Evolutionary conservation across 768 basidiomycete genomes (phyloP).

Genomic region (Phaeolepiota aurea): DNA sequence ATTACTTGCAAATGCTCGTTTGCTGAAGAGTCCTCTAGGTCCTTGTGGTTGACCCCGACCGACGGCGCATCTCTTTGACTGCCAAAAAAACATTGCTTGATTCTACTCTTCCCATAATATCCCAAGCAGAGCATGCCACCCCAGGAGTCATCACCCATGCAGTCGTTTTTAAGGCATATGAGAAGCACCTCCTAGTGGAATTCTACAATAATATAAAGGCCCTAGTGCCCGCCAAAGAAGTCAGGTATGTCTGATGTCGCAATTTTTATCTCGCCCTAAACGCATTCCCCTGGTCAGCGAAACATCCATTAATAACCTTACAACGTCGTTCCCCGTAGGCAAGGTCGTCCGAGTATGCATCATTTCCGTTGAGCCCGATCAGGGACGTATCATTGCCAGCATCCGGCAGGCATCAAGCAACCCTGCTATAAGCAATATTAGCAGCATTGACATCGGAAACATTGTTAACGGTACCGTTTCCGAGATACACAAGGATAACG

Average conservation of each 20-base stretch:
- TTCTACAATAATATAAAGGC: constrained; percentile 88
- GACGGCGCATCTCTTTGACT: constrained; percentile 77
- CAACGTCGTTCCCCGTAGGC: constrained; percentile 66
- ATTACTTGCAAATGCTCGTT: constrained; percentile 4
- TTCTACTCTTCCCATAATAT: constrained; percentile 64
- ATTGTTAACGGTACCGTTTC: constrained; percentile 61
- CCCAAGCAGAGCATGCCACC: constrained; percentile 56
- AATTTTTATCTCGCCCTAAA: not conserved
- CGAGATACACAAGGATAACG: constrained; percentile 82
- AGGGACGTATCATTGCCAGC: constrained; percentile 69
- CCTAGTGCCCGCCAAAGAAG: constrained; percentile 71
- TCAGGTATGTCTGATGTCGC: constrained; percentile 68
- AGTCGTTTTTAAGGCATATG: constrained; percentile 75
- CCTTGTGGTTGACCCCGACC: constrained; percentile 71
- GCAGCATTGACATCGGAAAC: constrained; percentile 69
- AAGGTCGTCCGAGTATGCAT: constrained; percentile 83
- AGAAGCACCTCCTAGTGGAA: constrained; percentile 77
- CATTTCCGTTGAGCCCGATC: constrained; percentile 48
- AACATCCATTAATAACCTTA: constrained; percentile 41
- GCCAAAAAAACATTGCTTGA: constrained; percentile 88
- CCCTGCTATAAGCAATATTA: constrained; percentile 50
- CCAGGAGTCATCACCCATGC: constrained; percentile 71
- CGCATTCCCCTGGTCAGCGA: constrained; percentile 44
- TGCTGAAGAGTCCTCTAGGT: constrained; percentile 36
- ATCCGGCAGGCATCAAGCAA: constrained; percentile 68